These are phyloP conservation scores for Chondrostereum purpureum DNA, from an alignment of 1,284 basidiomycete genomes.

Conservation along the genomic window DNA sequence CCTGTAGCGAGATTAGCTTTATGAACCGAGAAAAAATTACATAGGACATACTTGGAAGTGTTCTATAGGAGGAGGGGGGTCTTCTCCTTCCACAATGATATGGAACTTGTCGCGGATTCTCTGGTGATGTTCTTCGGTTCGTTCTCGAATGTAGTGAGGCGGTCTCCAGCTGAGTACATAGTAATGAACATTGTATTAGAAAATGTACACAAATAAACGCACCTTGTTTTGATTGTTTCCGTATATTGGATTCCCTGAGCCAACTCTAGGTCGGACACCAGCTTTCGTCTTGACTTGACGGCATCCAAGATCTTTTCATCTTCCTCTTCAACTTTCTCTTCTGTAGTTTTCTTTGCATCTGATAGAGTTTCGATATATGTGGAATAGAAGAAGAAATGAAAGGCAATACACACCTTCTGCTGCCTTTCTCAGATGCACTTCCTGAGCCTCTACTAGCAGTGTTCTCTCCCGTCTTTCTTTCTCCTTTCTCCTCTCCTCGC, in stretches of 20 bases:
- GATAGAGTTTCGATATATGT: constrained; percentile 8
- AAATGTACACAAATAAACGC: constrained; percentile 19
- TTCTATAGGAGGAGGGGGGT: constrained; percentile 91
- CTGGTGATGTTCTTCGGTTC: constrained; percentile 64
- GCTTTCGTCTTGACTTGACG: constrained; percentile 84
- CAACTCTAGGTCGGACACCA: constrained; percentile 88
- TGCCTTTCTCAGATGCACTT: constrained; percentile 80
- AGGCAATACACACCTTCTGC: constrained; percentile 68
- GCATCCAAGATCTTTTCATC: constrained; percentile 90
- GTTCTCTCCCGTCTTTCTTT: constrained; percentile 78
- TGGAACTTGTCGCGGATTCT: constrained; percentile 85
- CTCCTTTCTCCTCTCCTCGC: constrained; percentile 70
- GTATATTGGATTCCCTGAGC: constrained; percentile 91
- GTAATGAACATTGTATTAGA: constrained; percentile 4
- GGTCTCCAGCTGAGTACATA: constrained; percentile 69
- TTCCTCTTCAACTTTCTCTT: constrained; percentile 79
- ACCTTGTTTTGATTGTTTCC: constrained; percentile 82
- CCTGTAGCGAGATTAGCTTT: constrained; percentile 39
- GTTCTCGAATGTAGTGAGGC: constrained; percentile 76
- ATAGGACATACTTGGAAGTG: constrained; percentile 64
- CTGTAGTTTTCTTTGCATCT: constrained; percentile 84
- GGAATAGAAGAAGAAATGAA: constrained; percentile 9
- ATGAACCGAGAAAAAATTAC: constrained; percentile 14
- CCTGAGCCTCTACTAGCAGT: constrained; percentile 84
- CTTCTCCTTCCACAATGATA: constrained; percentile 87